Evolutionary conservation across 1,284 basidiomycete genomes (phyloP).

Genomic region (Butyriboletus appendiculatus): DNA sequence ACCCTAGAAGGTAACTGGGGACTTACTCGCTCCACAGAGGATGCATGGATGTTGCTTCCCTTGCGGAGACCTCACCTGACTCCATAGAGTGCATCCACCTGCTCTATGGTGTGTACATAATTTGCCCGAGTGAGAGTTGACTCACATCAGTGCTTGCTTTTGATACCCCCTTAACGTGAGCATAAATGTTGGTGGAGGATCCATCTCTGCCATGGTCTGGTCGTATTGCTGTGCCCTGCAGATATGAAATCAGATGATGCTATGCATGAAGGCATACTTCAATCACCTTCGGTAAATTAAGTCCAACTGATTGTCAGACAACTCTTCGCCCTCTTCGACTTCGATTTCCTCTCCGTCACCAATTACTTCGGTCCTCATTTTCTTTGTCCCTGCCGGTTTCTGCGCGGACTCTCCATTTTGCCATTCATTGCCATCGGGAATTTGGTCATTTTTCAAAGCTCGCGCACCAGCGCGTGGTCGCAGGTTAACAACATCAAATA

Average conservation of each 20-base stretch:
- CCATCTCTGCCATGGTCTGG: constrained; percentile 74
- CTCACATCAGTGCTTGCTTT: constrained; percentile 85
- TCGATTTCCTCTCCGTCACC: constrained; percentile 70
- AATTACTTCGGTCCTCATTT: constrained; percentile 53
- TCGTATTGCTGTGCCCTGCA: constrained; percentile 86
- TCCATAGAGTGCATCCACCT: constrained; percentile 96
- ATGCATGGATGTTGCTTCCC: constrained; percentile 80
- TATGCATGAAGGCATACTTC: constrained; percentile 1
- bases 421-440: constrained; percentile 17
- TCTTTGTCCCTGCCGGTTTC: constrained; percentile 28
- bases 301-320: constrained; percentile 77
- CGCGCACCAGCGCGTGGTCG: constrained; percentile 51
- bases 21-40: constrained; percentile 93
- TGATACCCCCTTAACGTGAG: constrained; percentile 88
- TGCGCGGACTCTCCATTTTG: constrained; percentile 38
- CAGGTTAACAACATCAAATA: constrained; percentile 67
- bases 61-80: constrained; percentile 65
- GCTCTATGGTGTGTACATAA: background rate
- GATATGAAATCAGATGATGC: constrained; percentile 9
- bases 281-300: constrained; percentile 77
- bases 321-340: constrained; percentile 75
- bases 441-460: constrained; percentile 17
- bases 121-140: background rate
- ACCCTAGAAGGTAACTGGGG: constrained; percentile 1
- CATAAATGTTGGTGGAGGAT: constrained; percentile 80